Percentiles rank a stretch among this genome's conserved stretches.
These are phyloP conservation scores for Osmanthus fragrans DNA, from an alignment of 257 asterid genomes.

Conservation along the genomic window DNA sequence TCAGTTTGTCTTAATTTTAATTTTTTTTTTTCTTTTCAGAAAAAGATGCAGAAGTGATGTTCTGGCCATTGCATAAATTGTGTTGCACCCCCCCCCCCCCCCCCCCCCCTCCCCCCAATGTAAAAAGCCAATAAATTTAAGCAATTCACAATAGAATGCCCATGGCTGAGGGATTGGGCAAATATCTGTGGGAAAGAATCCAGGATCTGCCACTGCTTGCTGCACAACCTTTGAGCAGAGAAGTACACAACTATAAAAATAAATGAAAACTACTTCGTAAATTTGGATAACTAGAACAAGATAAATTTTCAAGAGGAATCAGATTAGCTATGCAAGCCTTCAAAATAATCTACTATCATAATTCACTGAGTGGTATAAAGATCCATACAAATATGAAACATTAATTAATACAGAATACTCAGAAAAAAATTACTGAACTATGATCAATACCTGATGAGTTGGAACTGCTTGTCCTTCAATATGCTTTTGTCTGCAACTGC, in stretches of 20 bases:
- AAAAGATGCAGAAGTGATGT: not conserved
- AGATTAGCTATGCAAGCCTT: not conserved
- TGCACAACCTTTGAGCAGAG: not conserved
- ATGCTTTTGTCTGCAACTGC: constrained; percentile 72
- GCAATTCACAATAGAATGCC: not conserved
- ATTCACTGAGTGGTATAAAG: not conserved
- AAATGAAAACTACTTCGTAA: not conserved
- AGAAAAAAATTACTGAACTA: not conserved
- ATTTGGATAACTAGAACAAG: constrained; percentile 5
- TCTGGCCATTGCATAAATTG: not conserved
- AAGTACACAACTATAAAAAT: not conserved
- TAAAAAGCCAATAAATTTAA: not conserved
- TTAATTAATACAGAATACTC: not conserved
- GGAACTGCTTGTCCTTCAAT: constrained; percentile 91
- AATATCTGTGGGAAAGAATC: not conserved
- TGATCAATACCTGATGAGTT: constrained; percentile 73
- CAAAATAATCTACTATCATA: not conserved
- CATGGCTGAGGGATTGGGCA: not conserved
- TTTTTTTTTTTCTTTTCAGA: not conserved
- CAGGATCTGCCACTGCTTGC: not conserved
- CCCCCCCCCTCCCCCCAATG: not conserved
- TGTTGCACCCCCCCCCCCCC: not conserved
- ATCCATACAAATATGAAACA: constrained; percentile 4
- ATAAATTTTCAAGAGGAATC: not conserved
- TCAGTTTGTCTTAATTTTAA: not conserved